Percentiles rank a stretch among this genome's conserved stretches.
Evolutionary conservation across 305 asterid species (phyloP).

Genomic region (Fraxinus velutina): DNA sequence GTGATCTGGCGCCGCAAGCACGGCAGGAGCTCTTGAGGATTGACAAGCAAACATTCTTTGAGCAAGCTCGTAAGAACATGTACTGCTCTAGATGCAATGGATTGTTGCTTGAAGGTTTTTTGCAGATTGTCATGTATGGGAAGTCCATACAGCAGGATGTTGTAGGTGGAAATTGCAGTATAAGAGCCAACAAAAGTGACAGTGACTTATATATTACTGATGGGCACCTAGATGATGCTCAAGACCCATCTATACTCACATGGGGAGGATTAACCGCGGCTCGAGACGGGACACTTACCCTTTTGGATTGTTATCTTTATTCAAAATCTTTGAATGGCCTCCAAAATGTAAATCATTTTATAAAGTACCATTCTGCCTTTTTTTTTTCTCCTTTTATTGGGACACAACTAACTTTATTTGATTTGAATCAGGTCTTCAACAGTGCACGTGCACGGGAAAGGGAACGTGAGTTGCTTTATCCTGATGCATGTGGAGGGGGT

Average conservation of each 20-base stretch:
- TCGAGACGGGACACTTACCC: conserved; percentile 79
- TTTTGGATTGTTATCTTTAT: conserved; percentile 70
- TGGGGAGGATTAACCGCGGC: conserved; percentile 95
- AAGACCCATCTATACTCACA: conserved; percentile 86
- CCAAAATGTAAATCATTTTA: conserved; percentile 58
- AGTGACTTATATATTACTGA: conserved; percentile 34
- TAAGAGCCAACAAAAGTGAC: conserved; percentile 37
- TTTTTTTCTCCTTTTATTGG: neutral
- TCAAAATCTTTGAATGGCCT: conserved; percentile 78
- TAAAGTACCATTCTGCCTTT: neutral
- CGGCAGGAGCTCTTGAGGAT: conserved; percentile 76
- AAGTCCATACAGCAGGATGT: conserved; percentile 80
- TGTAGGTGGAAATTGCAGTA: conserved; percentile 34
- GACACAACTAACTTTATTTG: conserved; percentile 23
- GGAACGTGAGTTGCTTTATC: conserved; percentile 90
- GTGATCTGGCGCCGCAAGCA: conserved; percentile 72
- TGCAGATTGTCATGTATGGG: conserved; percentile 87
- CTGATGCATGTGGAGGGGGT: conserved; percentile 99
- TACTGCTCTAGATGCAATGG: conserved; percentile 99
- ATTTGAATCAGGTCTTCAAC: conserved; percentile 73
- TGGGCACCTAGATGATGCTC: conserved; percentile 64
- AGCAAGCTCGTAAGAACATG: conserved; percentile 95
- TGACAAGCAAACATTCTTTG: conserved; percentile 86
- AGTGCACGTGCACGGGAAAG: conserved; percentile 95
- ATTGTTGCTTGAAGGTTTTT: conserved; percentile 82